Conservation (phyloP, 108 stramenopile species). For the Pseudonitzschia pungens region DNA sequence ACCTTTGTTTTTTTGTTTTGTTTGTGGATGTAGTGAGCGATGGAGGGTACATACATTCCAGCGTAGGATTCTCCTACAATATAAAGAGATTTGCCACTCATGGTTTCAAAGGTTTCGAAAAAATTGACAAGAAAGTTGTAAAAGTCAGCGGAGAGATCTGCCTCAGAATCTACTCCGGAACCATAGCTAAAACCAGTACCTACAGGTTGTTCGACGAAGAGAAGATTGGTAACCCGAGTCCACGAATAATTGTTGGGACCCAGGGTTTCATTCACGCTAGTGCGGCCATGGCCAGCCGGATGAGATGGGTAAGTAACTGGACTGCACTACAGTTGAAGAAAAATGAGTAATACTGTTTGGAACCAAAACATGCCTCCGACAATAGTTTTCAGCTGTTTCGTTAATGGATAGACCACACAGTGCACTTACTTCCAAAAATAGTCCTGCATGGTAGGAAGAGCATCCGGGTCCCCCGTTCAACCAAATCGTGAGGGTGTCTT, state of each 20-base stretch:
- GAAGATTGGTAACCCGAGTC: slow-evolving; percentile 59
- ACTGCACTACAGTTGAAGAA: slow-evolving; percentile 7
- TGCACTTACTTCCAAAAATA: slow-evolving; percentile 40
- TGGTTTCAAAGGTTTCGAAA: slow-evolving; percentile 26
- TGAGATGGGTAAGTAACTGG: slow-evolving; percentile 38
- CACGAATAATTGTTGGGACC: slow-evolving; percentile 35
- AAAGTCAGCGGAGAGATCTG: slow-evolving; percentile 43
- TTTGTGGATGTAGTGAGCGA: slow-evolving; percentile 65
- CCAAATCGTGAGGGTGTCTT: slow-evolving; percentile 34
- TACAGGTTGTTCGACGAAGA: slow-evolving; percentile 80
- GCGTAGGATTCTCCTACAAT: slow-evolving; percentile 89
- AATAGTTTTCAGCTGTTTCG: too few relatives aligned
- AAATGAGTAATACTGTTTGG: neutral
- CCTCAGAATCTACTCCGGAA: slow-evolving; percentile 43
- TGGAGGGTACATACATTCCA: slow-evolving; percentile 72
- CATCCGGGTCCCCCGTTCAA: slow-evolving; percentile 60
- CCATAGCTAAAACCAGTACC: slow-evolving; percentile 77
- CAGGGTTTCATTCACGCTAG: slow-evolving; percentile 18
- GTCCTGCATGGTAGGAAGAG: slow-evolving; percentile 46
- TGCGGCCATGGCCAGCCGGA: slow-evolving; percentile 29
- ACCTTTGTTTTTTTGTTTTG: slow-evolving; percentile 31
- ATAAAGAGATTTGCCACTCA: slow-evolving; percentile 55
- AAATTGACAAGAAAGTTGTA: slow-evolving; percentile 54
- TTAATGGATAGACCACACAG: neutral
- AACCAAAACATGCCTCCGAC: neutral